Percentiles rank a stretch among this genome's conserved stretches.
Conservation (phyloP, 2,329 filamentous ascomycete species). For the Penicillium sp. region DNA sequence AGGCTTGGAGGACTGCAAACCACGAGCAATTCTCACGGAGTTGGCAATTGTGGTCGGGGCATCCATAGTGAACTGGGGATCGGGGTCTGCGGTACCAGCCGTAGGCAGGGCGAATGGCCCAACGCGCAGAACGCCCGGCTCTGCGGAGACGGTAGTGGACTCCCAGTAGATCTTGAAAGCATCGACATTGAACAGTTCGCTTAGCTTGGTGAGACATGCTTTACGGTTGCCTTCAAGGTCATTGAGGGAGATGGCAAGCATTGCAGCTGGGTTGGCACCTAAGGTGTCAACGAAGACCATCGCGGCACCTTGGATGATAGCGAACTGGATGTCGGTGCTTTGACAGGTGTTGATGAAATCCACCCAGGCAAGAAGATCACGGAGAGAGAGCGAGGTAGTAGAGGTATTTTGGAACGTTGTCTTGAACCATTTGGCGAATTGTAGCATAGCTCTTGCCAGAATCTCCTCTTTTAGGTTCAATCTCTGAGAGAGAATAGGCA, state of each 20-base stretch:
- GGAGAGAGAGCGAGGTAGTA: slow-evolving; percentile 76
- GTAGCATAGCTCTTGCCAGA: slow-evolving; percentile 67
- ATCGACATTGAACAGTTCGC: slow-evolving; percentile 62
- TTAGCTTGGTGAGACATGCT: slow-evolving; percentile 69
- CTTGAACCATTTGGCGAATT: slow-evolving; percentile 92
- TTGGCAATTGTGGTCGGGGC: slow-evolving; percentile 88
- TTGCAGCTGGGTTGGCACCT: slow-evolving; percentile 87
- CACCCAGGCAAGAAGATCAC: slow-evolving; percentile 90
- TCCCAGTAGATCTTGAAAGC: slow-evolving; percentile 63
- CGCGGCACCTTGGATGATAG: slow-evolving; percentile 77
- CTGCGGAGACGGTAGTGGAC: slow-evolving; percentile 56
- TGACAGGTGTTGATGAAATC: slow-evolving; percentile 76
- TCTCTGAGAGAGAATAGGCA: slow-evolving; percentile 80
- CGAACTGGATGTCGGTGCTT: slow-evolving; percentile 47
- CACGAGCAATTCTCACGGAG: slow-evolving; percentile 83
- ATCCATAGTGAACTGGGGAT: slow-evolving; percentile 70
- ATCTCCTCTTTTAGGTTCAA: slow-evolving; percentile 55
- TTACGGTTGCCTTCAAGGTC: slow-evolving; percentile 68
- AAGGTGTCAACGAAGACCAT: slow-evolving; percentile 96
- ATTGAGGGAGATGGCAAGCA: slow-evolving; percentile 68
- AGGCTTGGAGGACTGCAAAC: slow-evolving; percentile 82
- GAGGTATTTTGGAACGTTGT: slow-evolving; percentile 70
- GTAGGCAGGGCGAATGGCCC: slow-evolving; percentile 70
- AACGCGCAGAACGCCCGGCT: slow-evolving; percentile 57
- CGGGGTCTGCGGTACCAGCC: slow-evolving; percentile 47